Percentiles rank a stretch among this genome's conserved stretches.
Evolutionary conservation across 306 rosid genomes (phyloP).

Genomic region (Vigna reflexopilosa): DNA sequence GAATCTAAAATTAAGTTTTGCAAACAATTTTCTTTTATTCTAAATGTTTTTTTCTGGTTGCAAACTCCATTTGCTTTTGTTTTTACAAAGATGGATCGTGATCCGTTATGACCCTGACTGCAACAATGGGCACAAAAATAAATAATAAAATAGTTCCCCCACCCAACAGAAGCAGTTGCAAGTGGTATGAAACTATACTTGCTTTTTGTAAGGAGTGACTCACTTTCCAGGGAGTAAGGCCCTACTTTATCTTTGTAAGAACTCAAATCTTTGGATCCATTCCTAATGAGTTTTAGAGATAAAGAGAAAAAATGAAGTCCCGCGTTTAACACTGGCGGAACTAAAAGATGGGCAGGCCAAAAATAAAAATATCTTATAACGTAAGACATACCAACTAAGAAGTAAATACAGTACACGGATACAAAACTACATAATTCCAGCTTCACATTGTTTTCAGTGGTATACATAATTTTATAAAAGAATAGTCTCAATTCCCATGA

Average conservation of each 20-base stretch:
- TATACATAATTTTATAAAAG: constrained; percentile 16
- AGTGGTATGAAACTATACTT: background rate
- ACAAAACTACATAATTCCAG: background rate
- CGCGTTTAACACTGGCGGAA: background rate
- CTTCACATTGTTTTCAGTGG: constrained; percentile 7
- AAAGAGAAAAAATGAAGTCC: constrained; percentile 2
- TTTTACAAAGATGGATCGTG: too few species aligned
- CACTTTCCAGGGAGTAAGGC: background rate
- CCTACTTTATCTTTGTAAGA: background rate
- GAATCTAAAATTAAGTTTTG: too few species aligned
- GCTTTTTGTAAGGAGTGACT: background rate
- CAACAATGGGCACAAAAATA: background rate
- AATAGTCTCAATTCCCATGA: constrained; percentile 8
- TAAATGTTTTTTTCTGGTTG: too few species aligned
- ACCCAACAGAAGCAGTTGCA: background rate
- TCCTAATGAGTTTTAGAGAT: background rate
- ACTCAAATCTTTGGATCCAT: background rate
- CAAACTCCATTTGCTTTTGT: too few species aligned
- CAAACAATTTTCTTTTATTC: too few species aligned
- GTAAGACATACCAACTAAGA: background rate
- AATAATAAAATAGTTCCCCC: background rate
- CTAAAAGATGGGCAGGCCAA: background rate
- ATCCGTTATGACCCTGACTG: too few species aligned
- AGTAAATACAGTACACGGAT: background rate
- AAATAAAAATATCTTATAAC: background rate